A percentile compares a stretch with the other conserved stretches of the same genome.
Evolutionary conservation across 306 rosid species (phyloP).

Genomic region (Dicorynia guianensis): DNA sequence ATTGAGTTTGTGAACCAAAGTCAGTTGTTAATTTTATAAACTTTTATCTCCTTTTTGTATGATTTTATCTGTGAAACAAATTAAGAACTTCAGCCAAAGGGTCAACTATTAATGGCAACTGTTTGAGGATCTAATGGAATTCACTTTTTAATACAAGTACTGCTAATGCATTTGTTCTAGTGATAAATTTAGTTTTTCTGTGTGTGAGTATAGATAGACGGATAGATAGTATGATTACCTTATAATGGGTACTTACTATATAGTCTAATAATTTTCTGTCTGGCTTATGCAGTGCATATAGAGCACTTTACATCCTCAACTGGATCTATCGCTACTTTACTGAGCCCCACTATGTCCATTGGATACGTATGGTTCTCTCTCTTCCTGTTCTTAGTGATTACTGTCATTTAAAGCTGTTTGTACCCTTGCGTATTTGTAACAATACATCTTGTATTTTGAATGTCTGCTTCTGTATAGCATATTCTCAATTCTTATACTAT

Average conservation of each 20-base stretch:
- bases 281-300: conserved; percentile 75
- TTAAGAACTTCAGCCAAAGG: conserved; percentile 24
- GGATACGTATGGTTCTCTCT: conserved; percentile 74
- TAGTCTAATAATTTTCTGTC: conserved; percentile 24
- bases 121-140: conserved; percentile 16
- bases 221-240: no score
- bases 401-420: conserved; percentile 13
- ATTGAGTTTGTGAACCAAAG: background rate
- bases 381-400: conserved; percentile 22
- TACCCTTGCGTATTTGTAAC: background rate
- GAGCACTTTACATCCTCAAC: conserved; percentile 81
- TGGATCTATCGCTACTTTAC: conserved; percentile 95
- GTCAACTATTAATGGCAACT: conserved; percentile 10
- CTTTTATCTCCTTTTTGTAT: conserved; percentile 26
- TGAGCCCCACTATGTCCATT: conserved; percentile 74
- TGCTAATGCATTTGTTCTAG: conserved; percentile 18
- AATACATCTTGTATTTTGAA: background rate
- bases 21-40: conserved; percentile 15
- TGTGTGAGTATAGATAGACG: no score
- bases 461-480: conserved; percentile 4
- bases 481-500: conserved; percentile 19
- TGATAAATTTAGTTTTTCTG: background rate
- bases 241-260: background rate
- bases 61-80: conserved; percentile 21
- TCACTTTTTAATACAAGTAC: conserved; percentile 21